Base-by-base conservation (phyloP, 495 filamentous ascomycete species). In the Aeminium ludgeri region DNA sequence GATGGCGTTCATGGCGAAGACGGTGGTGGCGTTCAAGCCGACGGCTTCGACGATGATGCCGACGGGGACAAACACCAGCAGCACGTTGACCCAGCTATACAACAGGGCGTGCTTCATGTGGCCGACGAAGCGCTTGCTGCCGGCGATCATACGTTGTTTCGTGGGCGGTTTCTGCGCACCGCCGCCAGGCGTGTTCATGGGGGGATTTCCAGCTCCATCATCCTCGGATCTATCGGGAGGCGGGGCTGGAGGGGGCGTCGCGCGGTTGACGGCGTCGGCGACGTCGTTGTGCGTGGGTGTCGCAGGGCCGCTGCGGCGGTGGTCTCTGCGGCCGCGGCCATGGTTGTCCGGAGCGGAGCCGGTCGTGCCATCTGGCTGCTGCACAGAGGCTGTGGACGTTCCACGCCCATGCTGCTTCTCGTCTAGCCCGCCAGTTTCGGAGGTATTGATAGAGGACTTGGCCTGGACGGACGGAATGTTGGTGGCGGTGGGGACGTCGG, bases 1-100 rank as follows among this genome's bases (percentile, higher is more conserved):
- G 38, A 89, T 64, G 8, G 80, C 79, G 50, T 91, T 89, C 65
- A 86, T 71, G 29, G 75, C 74, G 58, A 89, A 91, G 37, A 82
- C 59, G 27, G 74, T 51, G 1, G 66, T 62, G 6, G 68, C 60
- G 28, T 39, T 54, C 10, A 55, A 25, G 0, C 35, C 29, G 18
- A 48, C 17, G 40, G 70, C 69, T 51, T 74, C 60, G 30, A 74
- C 65, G 42, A 66, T 69, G 49, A 92, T 86, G 43, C 82, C 84
- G 39, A 78, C 62, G 15, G 84, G 84, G 6, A 89, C 82, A 55
- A 85, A 86, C 20, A 87, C 60, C 49, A 89, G 61, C 46, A 89
- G 67, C 29, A 79, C 38, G 59, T 92, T 89, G 60, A 89, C 61
- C 70, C 76, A 82, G 65, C 78, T 86, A 32, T 69, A 66, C 23